Evolutionary conservation across 306 rosid species (phyloP).

Genomic region (Prunus dulcis): DNA sequence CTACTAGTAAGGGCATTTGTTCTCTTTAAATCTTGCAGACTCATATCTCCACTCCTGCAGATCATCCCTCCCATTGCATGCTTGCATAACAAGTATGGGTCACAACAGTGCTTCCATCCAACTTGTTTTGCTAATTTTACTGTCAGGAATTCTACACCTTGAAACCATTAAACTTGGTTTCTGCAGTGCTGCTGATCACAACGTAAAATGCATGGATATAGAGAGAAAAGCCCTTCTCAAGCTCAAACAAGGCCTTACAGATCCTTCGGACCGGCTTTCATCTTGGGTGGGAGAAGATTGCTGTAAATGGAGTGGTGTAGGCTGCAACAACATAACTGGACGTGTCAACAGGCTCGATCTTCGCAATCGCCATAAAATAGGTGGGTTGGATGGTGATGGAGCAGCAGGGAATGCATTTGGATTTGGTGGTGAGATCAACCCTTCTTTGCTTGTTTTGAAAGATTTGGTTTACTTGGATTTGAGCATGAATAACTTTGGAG

Average conservation of each 20-base stretch:
- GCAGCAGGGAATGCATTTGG: conserved; percentile 6
- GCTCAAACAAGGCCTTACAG: conserved; percentile 6
- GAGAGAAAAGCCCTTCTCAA: conserved; percentile 23
- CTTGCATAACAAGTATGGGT: neutral
- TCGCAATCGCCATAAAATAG: neutral
- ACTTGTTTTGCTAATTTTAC: neutral
- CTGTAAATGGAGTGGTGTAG: conserved; percentile 16
- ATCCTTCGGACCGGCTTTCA: conserved; percentile 8
- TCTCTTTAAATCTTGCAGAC: neutral
- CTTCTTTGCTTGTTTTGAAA: conserved; percentile 20
- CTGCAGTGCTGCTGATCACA: neutral
- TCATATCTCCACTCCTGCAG: neutral
- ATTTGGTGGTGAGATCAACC: conserved; percentile 21
- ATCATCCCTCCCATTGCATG: neutral
- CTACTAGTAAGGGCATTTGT: no score
- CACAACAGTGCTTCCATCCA: neutral
- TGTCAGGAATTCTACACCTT: neutral
- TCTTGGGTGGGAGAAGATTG: conserved; percentile 23
- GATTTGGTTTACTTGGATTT: conserved; percentile 14
- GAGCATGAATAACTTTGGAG: conserved; percentile 21
- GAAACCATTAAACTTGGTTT: neutral
- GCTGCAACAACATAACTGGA: conserved; percentile 17
- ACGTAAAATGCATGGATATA: neutral
- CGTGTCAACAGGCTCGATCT: conserved; percentile 10
- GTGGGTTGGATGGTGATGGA: neutral